Conservation (phyloP, 2,329 filamentous ascomycete genomes). For the Cercospora nicotianae region DNA sequence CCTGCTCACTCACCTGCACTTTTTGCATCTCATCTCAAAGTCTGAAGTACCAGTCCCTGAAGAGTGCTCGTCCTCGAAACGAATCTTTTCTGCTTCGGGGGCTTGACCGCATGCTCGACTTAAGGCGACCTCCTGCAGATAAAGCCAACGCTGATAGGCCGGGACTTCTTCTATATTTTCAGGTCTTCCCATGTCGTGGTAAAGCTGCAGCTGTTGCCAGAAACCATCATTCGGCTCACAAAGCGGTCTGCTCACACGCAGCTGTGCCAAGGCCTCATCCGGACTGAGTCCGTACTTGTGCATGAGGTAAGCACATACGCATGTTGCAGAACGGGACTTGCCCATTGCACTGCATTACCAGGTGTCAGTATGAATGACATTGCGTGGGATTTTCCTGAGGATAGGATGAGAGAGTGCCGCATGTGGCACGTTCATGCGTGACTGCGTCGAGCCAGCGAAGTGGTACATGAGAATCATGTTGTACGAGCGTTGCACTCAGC, state of each 20-base stretch:
- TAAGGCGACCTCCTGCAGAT: constrained; percentile 63
- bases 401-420: neutral
- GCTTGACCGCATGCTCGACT: constrained; percentile 74
- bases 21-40: constrained; percentile 81
- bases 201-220: constrained; percentile 82
- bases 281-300: constrained; percentile 53
- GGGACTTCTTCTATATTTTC: constrained; percentile 67
- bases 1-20: constrained; percentile 67
- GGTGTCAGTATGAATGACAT: neutral
- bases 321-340: constrained; percentile 86
- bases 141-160: constrained; percentile 77
- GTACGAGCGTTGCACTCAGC: constrained; percentile 5
- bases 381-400: neutral
- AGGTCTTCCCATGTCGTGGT: constrained; percentile 83
- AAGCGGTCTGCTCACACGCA: constrained; percentile 70
- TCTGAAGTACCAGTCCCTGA: constrained; percentile 39
- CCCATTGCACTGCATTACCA: constrained; percentile 72
- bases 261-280: constrained; percentile 66
- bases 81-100: constrained; percentile 71
- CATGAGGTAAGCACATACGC: constrained; percentile 82
- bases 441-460: neutral
- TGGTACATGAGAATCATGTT: neutral
- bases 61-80: constrained; percentile 72
- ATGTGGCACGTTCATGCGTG: neutral
- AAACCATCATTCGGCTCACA: constrained; percentile 91